phyloP scores from a whole-genome alignment of 148 eudicot species.

The Linanthus parryae region DNA sequence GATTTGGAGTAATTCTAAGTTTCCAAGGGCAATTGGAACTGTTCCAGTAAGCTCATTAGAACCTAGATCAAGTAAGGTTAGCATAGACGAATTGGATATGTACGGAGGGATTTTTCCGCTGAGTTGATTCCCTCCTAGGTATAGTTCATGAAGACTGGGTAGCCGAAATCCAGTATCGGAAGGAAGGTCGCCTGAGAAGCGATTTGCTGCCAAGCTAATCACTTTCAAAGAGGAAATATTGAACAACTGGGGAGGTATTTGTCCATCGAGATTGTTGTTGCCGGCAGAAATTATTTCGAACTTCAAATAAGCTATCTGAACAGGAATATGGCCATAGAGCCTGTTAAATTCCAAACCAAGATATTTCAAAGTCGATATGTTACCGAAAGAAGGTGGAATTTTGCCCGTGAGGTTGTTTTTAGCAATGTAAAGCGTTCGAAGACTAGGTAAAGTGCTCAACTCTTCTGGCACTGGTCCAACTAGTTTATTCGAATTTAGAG shows the following conservation, averaged over 20 bases:
- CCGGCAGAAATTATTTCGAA: neutral
- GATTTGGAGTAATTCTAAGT: too few species aligned
- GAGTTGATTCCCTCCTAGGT: neutral
- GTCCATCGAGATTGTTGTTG: neutral
- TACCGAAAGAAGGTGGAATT: constrained; percentile 3
- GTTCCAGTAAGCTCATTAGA: neutral
- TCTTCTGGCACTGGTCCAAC: neutral
- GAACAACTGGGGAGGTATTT: neutral
- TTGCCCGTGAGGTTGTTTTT: neutral
- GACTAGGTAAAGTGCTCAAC: neutral
- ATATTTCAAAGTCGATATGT: neutral
- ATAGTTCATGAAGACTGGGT: neutral
- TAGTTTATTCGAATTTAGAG: neutral
- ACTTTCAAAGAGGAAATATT: neutral
- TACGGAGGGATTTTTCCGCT: neutral
- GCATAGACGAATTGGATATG: neutral
- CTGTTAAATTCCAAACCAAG: neutral
- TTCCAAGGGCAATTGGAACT: too few species aligned
- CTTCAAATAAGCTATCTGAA: neutral
- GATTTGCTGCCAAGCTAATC: neutral
- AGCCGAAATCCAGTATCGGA: neutral
- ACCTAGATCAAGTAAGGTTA: neutral
- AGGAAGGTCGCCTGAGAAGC: neutral
- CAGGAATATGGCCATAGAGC: neutral
- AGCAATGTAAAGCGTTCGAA: neutral